phyloP scores from a whole-genome alignment of 306 rosid genomes.

The Inga laurina region DNA sequence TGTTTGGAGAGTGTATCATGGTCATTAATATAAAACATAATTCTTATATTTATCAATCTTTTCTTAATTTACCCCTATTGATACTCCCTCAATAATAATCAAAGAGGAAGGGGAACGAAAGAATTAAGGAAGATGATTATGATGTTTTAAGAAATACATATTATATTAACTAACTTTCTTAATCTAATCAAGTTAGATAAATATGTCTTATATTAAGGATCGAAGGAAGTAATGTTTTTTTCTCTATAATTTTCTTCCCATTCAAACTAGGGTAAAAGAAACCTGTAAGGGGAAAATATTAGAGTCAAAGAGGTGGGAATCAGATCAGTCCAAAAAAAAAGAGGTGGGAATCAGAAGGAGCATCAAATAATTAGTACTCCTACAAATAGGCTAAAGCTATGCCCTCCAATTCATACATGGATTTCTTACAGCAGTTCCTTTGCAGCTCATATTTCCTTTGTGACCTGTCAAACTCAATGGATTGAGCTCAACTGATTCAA shows the following conservation, averaged over 20 bases:
- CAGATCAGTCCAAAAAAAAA: not conserved
- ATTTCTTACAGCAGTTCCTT: slow-evolving; percentile 48
- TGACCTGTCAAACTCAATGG: slow-evolving; percentile 45
- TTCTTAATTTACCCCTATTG: too few relatives aligned
- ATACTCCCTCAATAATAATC: too few relatives aligned
- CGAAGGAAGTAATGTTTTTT: too few relatives aligned
- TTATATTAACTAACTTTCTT: too few relatives aligned
- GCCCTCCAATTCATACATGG: slow-evolving; percentile 31
- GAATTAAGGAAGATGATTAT: too few relatives aligned
- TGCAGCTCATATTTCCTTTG: slow-evolving; percentile 39
- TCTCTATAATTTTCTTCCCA: too few relatives aligned
- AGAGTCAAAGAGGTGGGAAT: slow-evolving; percentile 10
- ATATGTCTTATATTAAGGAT: too few relatives aligned
- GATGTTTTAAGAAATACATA: too few relatives aligned
- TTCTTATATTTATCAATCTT: too few relatives aligned
- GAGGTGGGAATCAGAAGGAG: not conserved
- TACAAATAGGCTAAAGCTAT: not conserved
- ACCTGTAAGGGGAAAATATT: slow-evolving; percentile 5
- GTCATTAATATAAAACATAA: too few relatives aligned
- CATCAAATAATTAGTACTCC: not conserved
- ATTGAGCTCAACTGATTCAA: not conserved
- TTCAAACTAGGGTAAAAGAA: not conserved
- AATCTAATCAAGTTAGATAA: too few relatives aligned
- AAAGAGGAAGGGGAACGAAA: fast-evolving
- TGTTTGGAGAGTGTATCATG: too few relatives aligned